phyloP scores from a whole-genome alignment of 768 basidiomycete genomes.

The Omphalotus guepiniiformis region DNA sequence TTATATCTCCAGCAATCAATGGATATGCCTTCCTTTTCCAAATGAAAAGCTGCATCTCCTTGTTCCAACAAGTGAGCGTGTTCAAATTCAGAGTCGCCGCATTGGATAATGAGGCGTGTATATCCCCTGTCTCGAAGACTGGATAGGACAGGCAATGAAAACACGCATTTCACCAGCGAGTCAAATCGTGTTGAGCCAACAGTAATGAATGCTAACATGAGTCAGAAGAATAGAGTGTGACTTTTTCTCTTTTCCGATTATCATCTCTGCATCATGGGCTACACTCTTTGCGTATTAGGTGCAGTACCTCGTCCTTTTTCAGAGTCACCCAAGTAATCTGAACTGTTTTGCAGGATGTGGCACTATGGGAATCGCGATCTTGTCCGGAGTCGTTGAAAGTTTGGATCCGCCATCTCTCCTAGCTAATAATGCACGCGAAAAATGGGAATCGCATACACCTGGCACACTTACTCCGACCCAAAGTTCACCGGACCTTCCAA shows the following conservation, averaged over 20 bases:
- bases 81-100: constrained; percentile 63
- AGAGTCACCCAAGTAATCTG: constrained; percentile 13
- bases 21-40: constrained; percentile 37
- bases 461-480: constrained; percentile 68
- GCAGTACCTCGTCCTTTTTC: constrained; percentile 7
- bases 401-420: constrained; percentile 46
- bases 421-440: constrained; percentile 24
- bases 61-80: constrained; percentile 24
- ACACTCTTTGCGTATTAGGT: constrained; percentile 89
- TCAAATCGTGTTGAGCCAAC: constrained; percentile 91
- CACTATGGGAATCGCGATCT: constrained; percentile 95
- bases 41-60: constrained; percentile 19
- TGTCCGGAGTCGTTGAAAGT: constrained; percentile 87
- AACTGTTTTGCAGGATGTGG: constrained; percentile 71
- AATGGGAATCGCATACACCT: constrained; percentile 69
- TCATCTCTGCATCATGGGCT: constrained; percentile 59
- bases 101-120: constrained; percentile 63
- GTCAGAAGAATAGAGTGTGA: background rate
- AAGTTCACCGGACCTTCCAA: constrained; percentile 54
- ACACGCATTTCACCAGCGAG: constrained; percentile 54
- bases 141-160: constrained; percentile 56
- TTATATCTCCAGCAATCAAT: constrained; percentile 75
- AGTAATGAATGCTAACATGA: constrained; percentile 66
- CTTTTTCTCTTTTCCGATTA: background rate
- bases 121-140: constrained; percentile 54